Evolutionary conservation across 768 basidiomycete genomes (phyloP), one percentile per base, ranked within the genome.

Genomic region (Strobilomyces confusus): DNA sequence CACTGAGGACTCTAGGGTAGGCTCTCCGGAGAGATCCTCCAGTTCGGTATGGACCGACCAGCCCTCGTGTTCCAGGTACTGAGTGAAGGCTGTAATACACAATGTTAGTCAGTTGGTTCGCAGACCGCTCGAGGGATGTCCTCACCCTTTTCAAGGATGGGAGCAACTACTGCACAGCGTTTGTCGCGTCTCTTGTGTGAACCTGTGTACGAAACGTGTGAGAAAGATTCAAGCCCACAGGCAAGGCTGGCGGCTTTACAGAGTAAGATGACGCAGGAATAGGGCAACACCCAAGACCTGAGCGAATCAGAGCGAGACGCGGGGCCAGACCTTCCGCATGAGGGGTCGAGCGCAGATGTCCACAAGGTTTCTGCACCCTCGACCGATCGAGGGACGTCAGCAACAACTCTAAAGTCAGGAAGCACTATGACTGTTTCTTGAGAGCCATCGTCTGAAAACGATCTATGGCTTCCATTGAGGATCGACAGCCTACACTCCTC

Each of bases 181-280:
- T 94, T 95, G 72, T 98, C 95, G 30, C 95, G 78, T 61, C 81
- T 82, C 72, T 93, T 92, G 72, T 98, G 95, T 3, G 94, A 97
- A 68, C 95, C 92, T 95, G 63, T 30, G 12, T 38, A 33, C 2
- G 20, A 29, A 34, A 11, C 12, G 20, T 22, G 42, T 59, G 26
- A 58, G 52, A n/a, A 51, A 45, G n/a, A 22, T 22, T 9, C 17
- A 38, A 12, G 11, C n/a, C 29, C 29, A 5, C 25, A 30, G 45
- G 32, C 9, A 43, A 60, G 8, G 30, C 5, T 17, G 20, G 33
- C 34, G 30, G n/a, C 6, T 84, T 71, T 69, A 92, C 95, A 99
- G 25, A 99, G 75, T 19, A 98, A 72, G 48, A 99, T 87, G 26
- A 92, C 87, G 60, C 89, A 91, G 3, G 90, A 80, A 69, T 98